phyloP scores from a whole-genome alignment of 2,329 filamentous ascomycete species.

The Aspergillus floridensis region DNA sequence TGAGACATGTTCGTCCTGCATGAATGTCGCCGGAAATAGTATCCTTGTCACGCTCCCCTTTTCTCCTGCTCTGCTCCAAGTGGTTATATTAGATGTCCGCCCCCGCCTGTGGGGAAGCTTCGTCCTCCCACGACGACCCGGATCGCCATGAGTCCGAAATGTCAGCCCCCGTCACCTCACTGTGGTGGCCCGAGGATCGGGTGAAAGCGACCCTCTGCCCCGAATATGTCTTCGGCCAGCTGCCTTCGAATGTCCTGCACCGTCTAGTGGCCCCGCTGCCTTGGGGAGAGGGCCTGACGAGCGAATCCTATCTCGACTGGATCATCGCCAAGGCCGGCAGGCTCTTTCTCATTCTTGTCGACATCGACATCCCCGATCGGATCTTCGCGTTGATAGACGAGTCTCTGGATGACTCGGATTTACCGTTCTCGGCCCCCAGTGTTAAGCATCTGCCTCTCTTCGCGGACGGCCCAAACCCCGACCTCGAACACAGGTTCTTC shows the following conservation, averaged over 20 bases:
- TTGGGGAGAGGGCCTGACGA: constrained; percentile 47
- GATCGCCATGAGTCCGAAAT: constrained; percentile 23
- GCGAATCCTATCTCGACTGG: constrained; percentile 60
- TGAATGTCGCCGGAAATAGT: not conserved
- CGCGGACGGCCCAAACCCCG: constrained; percentile 42
- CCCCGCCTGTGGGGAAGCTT: not conserved
- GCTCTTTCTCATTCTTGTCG: constrained; percentile 58
- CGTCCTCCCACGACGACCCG: not conserved
- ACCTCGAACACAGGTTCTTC: constrained; percentile 57
- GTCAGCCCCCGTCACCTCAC: constrained; percentile 32
- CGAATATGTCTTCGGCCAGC: constrained; percentile 39
- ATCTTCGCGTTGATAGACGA: constrained; percentile 62
- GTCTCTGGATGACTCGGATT: constrained; percentile 60
- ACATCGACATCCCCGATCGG: constrained; percentile 61
- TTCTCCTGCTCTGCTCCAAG: not conserved
- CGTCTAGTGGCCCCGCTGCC: constrained; percentile 38
- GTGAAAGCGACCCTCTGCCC: constrained; percentile 43
- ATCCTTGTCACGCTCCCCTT: not conserved
- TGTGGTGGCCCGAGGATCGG: constrained; percentile 49
- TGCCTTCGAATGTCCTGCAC: constrained; percentile 36
- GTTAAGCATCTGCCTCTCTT: constrained; percentile 55
- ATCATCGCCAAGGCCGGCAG: constrained; percentile 58
- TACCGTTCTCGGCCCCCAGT: constrained; percentile 56
- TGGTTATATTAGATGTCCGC: constrained; percentile 10
- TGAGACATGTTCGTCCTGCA: constrained; percentile 6